A percentile compares a stretch with the other conserved stretches of the same genome.
These are phyloP conservation scores for Ceratocystis variospora DNA, from an alignment of 2,329 filamentous ascomycete species.

Conservation along the genomic window DNA sequence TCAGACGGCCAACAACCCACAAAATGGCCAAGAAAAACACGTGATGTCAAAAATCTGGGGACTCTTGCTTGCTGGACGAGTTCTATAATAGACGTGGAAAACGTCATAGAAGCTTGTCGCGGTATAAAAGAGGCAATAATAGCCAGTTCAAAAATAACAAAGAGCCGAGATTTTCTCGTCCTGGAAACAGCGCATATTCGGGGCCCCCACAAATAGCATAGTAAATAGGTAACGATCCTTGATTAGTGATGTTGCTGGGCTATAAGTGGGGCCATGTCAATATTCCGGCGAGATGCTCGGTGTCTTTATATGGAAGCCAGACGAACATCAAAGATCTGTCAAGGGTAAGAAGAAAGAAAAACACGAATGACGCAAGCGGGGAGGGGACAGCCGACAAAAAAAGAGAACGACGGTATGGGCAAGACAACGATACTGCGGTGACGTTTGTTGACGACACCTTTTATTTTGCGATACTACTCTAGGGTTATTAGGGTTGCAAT, in stretches of 20 bases:
- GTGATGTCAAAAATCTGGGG: neutral
- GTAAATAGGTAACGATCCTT: neutral
- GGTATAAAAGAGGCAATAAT: neutral
- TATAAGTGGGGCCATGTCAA: neutral
- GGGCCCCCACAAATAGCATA: neutral
- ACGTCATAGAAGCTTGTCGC: neutral
- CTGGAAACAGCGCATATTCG: neutral
- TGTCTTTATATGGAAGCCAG: conserved; percentile 2
- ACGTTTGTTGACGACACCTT: no score
- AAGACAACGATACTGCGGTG: no score
- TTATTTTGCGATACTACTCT: no score
- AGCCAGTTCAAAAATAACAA: neutral
- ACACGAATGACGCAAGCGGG: neutral
- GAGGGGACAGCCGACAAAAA: no score
- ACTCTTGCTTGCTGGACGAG: neutral
- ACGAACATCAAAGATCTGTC: neutral
- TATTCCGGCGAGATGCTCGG: conserved; percentile 18
- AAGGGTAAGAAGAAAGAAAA: neutral
- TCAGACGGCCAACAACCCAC: neutral
- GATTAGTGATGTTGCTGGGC: neutral
- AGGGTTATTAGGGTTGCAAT: no score
- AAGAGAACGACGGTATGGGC: no score
- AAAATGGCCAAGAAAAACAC: neutral
- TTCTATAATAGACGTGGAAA: neutral
- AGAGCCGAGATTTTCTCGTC: neutral